These are phyloP conservation scores for Adansonia rubrostipa DNA, from an alignment of 441 rosid genomes.

Conservation along the genomic window DNA sequence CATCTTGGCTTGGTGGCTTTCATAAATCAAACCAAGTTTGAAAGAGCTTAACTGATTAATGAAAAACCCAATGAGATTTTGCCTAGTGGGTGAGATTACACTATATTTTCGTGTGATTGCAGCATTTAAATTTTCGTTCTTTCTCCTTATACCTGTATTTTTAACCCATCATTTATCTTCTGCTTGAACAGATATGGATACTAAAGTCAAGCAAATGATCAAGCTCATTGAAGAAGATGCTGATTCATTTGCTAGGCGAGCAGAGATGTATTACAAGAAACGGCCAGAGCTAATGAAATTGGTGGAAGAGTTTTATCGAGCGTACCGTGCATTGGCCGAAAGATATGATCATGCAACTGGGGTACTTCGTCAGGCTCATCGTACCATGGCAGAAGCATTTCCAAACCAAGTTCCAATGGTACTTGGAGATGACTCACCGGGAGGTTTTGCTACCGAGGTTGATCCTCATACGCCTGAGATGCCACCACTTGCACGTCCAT, in stretches of 20 bases:
- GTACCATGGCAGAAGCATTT: conserved; percentile 87
- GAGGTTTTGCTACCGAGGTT: conserved; percentile 48
- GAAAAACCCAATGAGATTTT: conserved; percentile 4
- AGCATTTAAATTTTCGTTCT: background rate
- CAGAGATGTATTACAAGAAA: conserved; percentile 96
- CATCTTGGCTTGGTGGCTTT: conserved; percentile 15
- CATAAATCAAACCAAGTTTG: conserved; percentile 7
- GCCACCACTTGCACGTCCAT: conserved; percentile 49
- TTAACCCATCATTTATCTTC: conserved; percentile 12
- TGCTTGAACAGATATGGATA: conserved; percentile 84
- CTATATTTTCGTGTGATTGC: conserved; percentile 2
- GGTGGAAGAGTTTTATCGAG: conserved; percentile 97
- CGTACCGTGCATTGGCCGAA: conserved; percentile 96
- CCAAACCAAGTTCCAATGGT: conserved; percentile 81
- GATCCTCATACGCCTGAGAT: conserved; percentile 76
- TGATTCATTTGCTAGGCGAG: conserved; percentile 97
- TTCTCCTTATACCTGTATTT: conserved; percentile 7
- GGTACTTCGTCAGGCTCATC: conserved; percentile 86
- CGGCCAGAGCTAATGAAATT: conserved; percentile 97
- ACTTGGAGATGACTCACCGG: conserved; percentile 69
- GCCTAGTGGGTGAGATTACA: background rate
- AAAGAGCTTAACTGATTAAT: conserved; percentile 13
- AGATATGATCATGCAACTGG: conserved; percentile 97
- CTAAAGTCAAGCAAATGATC: conserved; percentile 93
- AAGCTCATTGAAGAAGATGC: conserved; percentile 99